Conservation (phyloP, 192 early-diverging fungal genomes). For the Podila epicladia region DNA sequence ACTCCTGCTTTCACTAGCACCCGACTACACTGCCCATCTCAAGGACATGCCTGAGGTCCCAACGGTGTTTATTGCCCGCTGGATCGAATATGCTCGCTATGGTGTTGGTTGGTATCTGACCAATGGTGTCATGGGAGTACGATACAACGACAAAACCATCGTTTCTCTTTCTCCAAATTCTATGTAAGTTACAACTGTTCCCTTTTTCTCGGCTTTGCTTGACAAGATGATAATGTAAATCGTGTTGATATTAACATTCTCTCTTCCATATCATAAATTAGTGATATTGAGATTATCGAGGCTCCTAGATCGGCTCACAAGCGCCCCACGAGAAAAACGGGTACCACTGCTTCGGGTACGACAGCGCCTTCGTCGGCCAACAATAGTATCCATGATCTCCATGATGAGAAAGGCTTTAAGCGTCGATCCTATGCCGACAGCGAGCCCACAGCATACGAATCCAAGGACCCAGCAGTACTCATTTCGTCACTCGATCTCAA, state of each 20-base stretch:
- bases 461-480: neutral
- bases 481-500: neutral
- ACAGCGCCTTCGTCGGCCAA: neutral
- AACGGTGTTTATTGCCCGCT: slow-evolving; percentile 83
- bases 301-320: neutral
- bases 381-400: neutral
- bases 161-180: slow-evolving; percentile 69
- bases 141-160: slow-evolving; percentile 91
- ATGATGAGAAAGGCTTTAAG: neutral
- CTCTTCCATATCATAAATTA: slow-evolving; percentile 2
- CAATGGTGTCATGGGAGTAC: slow-evolving; percentile 84
- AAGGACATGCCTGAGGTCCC: slow-evolving; percentile 14
- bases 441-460: neutral
- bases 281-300: slow-evolving; percentile 38
- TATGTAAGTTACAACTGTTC: slow-evolving; percentile 43
- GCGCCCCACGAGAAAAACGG: neutral
- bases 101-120: slow-evolving; percentile 90
- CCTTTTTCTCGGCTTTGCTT: neutral
- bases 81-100: slow-evolving; percentile 91
- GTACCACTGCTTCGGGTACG: neutral
- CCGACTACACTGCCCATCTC: neutral
- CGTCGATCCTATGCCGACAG: neutral
- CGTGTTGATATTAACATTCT: neutral
- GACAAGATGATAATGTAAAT: neutral
- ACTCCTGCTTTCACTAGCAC: neutral